A percentile compares a stretch with the other conserved stretches of the same genome.
Conservation (phyloP, 257 asterid species). For the Ocimum tenuiflorum region DNA sequence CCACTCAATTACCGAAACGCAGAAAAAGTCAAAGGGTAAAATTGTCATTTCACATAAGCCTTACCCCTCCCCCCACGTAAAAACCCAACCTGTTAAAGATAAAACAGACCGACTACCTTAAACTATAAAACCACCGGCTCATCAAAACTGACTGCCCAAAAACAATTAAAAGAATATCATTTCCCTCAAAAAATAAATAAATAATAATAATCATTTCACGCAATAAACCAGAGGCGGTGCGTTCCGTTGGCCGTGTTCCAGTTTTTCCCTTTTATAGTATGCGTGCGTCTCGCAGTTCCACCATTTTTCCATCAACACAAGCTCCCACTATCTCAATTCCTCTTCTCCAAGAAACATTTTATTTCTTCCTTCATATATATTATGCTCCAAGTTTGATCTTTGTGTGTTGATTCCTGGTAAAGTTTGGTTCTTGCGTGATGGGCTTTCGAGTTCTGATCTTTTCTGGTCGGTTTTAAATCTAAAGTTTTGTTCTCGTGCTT, state of each 20-base stretch:
- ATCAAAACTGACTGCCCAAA: constrained; percentile 18
- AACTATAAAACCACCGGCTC: constrained; percentile 20
- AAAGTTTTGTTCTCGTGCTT: neutral
- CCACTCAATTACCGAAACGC: neutral
- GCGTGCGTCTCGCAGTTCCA: neutral
- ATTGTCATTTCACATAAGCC: neutral
- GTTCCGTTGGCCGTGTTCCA: constrained; percentile 19
- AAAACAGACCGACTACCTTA: constrained; percentile 14
- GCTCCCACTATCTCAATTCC: neutral
- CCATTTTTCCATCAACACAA: neutral
- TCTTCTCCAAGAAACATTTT: constrained; percentile 26
- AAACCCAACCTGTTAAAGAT: neutral
- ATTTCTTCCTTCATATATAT: neutral
- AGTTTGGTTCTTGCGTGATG: neutral
- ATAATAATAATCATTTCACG: too few species aligned
- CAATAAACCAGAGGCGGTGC: constrained; percentile 34
- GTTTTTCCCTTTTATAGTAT: neutral
- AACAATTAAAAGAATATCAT: neutral
- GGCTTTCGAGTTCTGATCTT: neutral
- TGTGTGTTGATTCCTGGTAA: neutral
- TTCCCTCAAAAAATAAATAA: too few species aligned
- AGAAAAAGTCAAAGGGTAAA: constrained; percentile 22
- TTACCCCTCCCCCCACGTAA: neutral
- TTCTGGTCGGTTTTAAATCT: neutral
- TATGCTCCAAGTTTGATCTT: too few species aligned